These are phyloP conservation scores for Russula emetica DNA, from an alignment of 768 basidiomycete genomes.

Conservation along the genomic window DNA sequence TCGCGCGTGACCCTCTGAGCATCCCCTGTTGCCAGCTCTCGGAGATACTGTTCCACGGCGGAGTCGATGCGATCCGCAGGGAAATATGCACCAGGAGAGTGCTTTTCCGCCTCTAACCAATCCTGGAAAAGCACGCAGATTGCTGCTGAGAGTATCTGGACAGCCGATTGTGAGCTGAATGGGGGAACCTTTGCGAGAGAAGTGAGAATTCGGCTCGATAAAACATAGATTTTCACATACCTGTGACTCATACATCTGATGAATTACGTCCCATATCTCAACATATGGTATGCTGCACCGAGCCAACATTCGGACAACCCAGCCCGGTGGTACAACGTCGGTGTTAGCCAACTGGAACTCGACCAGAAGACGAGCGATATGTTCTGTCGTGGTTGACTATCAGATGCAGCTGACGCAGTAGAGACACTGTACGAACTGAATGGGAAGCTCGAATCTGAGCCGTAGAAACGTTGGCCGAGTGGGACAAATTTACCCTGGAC, in stretches of 20 bases:
- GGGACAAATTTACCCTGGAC: constrained; percentile 62
- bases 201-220: constrained; percentile 1
- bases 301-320: constrained; percentile 74
- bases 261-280: constrained; percentile 81
- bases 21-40: constrained; percentile 59
- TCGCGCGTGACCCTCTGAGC: constrained; percentile 49
- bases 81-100: constrained; percentile 73
- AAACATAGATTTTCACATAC: constrained; percentile 37
- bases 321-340: constrained; percentile 61
- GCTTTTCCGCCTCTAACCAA: constrained; percentile 74
- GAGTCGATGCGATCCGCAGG: constrained; percentile 74
- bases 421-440: constrained; percentile 54
- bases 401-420: not conserved
- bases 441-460: constrained; percentile 88
- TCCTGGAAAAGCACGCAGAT: constrained; percentile 76
- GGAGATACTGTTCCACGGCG: constrained; percentile 68
- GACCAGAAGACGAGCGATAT: constrained; percentile 70
- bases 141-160: constrained; percentile 75
- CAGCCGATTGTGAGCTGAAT: constrained; percentile 75
- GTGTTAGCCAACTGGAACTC: constrained; percentile 63
- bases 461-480: constrained; percentile 82
- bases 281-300: constrained; percentile 78
- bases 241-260: constrained; percentile 68
- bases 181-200: constrained; percentile 57
- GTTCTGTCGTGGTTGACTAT: constrained; percentile 45